Conservation (phyloP, 1,139 yeast species). For the Geotrichum siamense region DNA sequence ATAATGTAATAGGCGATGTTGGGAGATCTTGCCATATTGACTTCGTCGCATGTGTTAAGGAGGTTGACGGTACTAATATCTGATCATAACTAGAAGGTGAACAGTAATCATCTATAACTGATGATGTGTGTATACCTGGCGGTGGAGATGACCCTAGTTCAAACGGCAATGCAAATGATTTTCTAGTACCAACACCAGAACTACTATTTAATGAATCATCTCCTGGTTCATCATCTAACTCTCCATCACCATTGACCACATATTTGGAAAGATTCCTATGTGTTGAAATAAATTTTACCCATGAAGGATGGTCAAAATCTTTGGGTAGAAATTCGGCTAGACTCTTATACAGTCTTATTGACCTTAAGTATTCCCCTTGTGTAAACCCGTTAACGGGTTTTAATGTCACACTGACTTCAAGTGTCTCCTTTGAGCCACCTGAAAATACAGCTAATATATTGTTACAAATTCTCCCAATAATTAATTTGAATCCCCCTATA, state of each 20-base stretch:
- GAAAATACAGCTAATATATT: slow-evolving; percentile 16
- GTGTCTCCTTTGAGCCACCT: slow-evolving; percentile 16
- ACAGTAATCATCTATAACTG: slow-evolving; percentile 9
- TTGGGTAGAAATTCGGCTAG: slow-evolving; percentile 20
- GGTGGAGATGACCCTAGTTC: slow-evolving; percentile 7
- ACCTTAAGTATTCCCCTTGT: slow-evolving; percentile 21
- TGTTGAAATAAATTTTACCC: slow-evolving; percentile 22
- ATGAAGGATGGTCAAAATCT: slow-evolving; percentile 25
- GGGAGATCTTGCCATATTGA: slow-evolving; percentile 10
- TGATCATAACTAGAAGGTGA: slow-evolving; percentile 13
- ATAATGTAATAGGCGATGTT: slow-evolving; percentile 14
- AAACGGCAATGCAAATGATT: not conserved
- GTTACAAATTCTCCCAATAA: slow-evolving; percentile 17
- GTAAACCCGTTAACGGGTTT: slow-evolving; percentile 21
- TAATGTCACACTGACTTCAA: slow-evolving; percentile 23
- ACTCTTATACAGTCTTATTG: slow-evolving; percentile 21
- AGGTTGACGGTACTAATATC: slow-evolving; percentile 1
- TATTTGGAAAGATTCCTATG: slow-evolving; percentile 9
- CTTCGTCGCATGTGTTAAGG: slow-evolving; percentile 8
- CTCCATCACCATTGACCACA: too few relatives aligned
- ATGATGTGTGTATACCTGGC: slow-evolving; percentile 4
- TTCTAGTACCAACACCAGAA: not conserved
- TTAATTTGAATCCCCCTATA: not conserved
- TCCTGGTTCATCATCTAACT: slow-evolving; percentile 10
- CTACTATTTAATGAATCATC: too few relatives aligned